Evolutionary conservation across 116 monocot genomes (phyloP), one percentile per base, ranked within the genome.

Genomic region (Posidonia oceanica): DNA sequence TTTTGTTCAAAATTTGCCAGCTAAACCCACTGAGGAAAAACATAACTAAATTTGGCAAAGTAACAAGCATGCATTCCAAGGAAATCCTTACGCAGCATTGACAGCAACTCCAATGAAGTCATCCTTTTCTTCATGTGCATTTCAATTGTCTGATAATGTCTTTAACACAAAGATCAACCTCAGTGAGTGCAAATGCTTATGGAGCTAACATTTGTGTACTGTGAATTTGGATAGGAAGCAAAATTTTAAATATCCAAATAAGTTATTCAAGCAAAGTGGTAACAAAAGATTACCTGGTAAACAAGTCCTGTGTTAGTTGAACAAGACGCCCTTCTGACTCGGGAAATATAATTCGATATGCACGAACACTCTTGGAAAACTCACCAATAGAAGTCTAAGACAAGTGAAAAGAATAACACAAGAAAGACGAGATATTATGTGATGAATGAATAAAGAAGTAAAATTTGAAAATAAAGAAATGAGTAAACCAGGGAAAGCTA

Each of bases 291-390:
- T 87, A 98, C 97, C 82, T 93, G 40, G 79, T 71, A 84, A 98
- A 89, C 72, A 89, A 82, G 54, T 85, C 83, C 39, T 90, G 89
- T 72, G 84, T 68, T 79, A 98, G 79, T 79, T 87, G 82, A 71
- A 90, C 84, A 55, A 98, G 90, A 38, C 76, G 85, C 55, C 22
- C 74, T 75, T 98, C 97, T 56, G 90, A 93, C 85, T 98, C 90
- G 55, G 97, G 97, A 74, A 98, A 98, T 76, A 98, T 98, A 77
- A 92, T 90, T 54, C 85, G 89, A 85, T 93, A 93, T 52, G 92
- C 93, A 78, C 80, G 87, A 54, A 84, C 80, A 8, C 82, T 87
- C 72, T 90, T 90, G 20, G 89, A 85, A 75, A 89, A 90, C 55
- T 83, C 85, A 67, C 72, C 69, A 70, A 93, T 87, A 14, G 93